These are phyloP conservation scores for Nematocida major DNA, from an alignment of 371 early-diverging fungal species.

Conservation along the genomic window DNA sequence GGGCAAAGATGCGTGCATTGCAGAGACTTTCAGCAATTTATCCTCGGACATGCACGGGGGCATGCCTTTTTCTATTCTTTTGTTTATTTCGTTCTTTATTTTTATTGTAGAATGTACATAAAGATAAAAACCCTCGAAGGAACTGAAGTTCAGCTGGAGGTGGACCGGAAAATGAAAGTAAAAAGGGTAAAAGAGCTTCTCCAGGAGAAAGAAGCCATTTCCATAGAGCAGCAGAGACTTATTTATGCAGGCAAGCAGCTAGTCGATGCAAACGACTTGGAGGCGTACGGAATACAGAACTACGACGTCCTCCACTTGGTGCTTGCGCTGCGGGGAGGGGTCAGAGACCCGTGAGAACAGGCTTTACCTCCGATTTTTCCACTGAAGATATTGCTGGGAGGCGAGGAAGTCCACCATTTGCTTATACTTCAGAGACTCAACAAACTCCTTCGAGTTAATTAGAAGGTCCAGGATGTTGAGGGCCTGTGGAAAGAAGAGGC, in stretches of 20 bases:
- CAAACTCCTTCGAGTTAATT: conserved; percentile 45
- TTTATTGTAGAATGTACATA: conserved; percentile 63
- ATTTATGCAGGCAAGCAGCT: conserved; percentile 56
- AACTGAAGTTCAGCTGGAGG: conserved; percentile 44
- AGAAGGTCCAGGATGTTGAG: conserved; percentile 60
- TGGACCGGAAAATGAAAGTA: conserved; percentile 45
- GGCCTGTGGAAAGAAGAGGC: conserved; percentile 63
- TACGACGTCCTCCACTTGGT: conserved; percentile 94
- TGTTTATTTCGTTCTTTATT: neutral
- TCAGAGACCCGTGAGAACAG: neutral
- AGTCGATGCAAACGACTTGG: conserved; percentile 68
- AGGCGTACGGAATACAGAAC: conserved; percentile 72
- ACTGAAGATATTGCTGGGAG: conserved; percentile 38
- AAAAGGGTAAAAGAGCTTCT: conserved; percentile 33
- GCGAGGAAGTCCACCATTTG: conserved; percentile 45
- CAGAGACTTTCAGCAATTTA: neutral
- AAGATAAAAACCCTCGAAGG: conserved; percentile 77
- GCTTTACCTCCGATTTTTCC: conserved; percentile 41
- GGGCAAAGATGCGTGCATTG: neutral
- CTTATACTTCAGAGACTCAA: conserved; percentile 48
- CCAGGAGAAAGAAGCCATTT: conserved; percentile 52
- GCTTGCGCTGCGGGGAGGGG: conserved; percentile 86
- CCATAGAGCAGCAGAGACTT: conserved; percentile 48
- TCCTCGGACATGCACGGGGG: neutral
- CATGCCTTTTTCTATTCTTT: neutral